These are phyloP conservation scores for Babesia sp. DNA, from an alignment of 169 alveolate genomes.

Conservation along the genomic window DNA sequence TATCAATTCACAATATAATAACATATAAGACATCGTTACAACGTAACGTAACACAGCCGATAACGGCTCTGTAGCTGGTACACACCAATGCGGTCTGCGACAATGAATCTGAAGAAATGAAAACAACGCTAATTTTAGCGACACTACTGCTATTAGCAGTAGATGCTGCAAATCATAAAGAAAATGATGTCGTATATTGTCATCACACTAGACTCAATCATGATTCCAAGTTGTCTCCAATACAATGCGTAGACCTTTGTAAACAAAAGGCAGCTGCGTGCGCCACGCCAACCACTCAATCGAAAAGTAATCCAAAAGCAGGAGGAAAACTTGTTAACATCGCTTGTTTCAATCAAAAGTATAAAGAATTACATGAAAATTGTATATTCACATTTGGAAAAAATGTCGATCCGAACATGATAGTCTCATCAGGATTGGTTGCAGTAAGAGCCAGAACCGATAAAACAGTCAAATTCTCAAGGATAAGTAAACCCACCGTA, in stretches of 20 bases:
- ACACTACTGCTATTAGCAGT: not conserved
- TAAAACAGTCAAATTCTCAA: not conserved
- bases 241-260: slow-evolving; percentile 3
- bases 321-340: not conserved
- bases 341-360: not conserved
- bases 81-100: not conserved
- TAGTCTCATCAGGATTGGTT: not conserved
- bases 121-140: not conserved
- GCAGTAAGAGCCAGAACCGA: too few relatives aligned
- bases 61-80: not conserved
- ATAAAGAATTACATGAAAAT: not conserved
- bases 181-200: slow-evolving; percentile 15
- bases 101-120: not conserved
- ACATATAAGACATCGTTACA: not conserved
- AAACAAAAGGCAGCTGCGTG: not conserved
- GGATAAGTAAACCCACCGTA: not conserved
- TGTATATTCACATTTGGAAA: not conserved
- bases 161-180: not conserved
- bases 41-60: not conserved
- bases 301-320: not conserved
- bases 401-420: not conserved
- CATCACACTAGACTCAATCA: not conserved
- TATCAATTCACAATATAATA: not conserved
- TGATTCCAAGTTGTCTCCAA: not conserved
- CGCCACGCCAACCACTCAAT: not conserved